Conservation (phyloP, 805 yeast species). For the Ogataea pilisensis region DNA sequence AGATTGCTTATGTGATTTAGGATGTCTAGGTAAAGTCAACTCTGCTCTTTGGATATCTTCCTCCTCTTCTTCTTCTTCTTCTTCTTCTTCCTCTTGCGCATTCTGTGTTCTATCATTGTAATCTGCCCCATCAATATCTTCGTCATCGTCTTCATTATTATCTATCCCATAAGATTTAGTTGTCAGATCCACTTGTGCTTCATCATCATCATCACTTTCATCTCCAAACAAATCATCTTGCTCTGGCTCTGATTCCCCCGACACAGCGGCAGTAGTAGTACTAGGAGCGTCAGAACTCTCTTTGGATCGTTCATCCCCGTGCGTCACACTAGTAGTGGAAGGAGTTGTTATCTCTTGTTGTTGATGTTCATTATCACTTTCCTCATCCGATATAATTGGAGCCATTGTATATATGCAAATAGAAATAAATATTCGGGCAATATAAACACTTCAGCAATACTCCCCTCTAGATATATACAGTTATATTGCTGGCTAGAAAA, state of each 20-base stretch:
- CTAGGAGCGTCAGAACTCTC: neutral
- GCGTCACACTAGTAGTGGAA: too few species aligned
- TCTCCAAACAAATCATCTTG: constrained; percentile 38
- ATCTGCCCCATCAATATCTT: constrained; percentile 25
- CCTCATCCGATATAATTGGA: constrained; percentile 3
- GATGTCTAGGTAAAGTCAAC: constrained; percentile 48
- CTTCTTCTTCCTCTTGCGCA: constrained; percentile 31
- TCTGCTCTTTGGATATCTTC: constrained; percentile 31
- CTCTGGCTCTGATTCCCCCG: constrained; percentile 23
- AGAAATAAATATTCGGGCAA: too few species aligned
- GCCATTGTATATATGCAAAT: neutral
- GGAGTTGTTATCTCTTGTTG: too few species aligned
- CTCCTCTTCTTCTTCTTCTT: constrained; percentile 31
- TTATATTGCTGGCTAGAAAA: too few species aligned
- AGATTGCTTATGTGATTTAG: constrained; percentile 38
- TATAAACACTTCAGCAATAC: too few species aligned
- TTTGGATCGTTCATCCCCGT: neutral
- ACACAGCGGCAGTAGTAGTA: too few species aligned
- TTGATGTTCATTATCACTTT: neutral
- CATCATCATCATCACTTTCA: constrained; percentile 24
- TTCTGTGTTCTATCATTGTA: constrained; percentile 31
- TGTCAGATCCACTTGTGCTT: constrained; percentile 10
- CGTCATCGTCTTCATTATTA: constrained; percentile 31
- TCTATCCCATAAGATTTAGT: constrained; percentile 11
- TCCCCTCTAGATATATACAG: too few species aligned